Base-by-base conservation (phyloP, 2,329 filamentous ascomycete species). In the Botrytis galanthina region DNA sequence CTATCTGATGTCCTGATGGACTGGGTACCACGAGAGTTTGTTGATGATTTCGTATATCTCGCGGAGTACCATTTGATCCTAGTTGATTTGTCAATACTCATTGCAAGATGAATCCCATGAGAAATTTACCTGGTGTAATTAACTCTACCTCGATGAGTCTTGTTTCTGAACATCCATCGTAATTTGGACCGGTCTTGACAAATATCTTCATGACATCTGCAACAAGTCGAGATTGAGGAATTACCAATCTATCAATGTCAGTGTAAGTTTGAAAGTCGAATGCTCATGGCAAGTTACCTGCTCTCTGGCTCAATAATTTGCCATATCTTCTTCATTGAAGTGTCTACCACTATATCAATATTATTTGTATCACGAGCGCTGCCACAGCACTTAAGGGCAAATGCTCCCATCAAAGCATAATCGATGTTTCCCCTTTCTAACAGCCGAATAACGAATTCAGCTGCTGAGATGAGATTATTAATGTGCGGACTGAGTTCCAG, bases 401-500 rank as follows among this genome's bases (percentile, higher is more conserved):
- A 73, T 57, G 66, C 59, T 61, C 71, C 59, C 59, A 70, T 57
- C 16, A 73, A 59, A 70, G 66, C 37, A 63, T 73, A 70, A 44
- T 70, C 46, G 16, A 73, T 63, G 1, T 37, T 29, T 29, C 57
- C 29, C 18, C 32, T 57, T 35, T 70, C 16, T 35, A 63, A 46
- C 10, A 70, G 39, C 29, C 44, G n/a, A 54, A 70, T n/a, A 20
- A 70, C 46, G 10, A 73, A 63, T 44, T 32, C 5, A 29, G 66
- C 57, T 62, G 46, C 66, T 70, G 64, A 73, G 44, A 54, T 22
- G 29, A 73, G 57, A 54, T 73, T 62, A 18, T 62, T 10, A 60
- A n/a, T n/a, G 20, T 20, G 37, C 32, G 64, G 64, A 26, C 57
- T 44, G 14, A 37, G 42, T 29, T 73, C 54, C 10, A 44, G 42